Percentiles rank a stretch among this genome's conserved stretches.
These are phyloP conservation scores for Sphagnurus paluster DNA, from an alignment of 1,284 basidiomycete species.

Conservation along the genomic window DNA sequence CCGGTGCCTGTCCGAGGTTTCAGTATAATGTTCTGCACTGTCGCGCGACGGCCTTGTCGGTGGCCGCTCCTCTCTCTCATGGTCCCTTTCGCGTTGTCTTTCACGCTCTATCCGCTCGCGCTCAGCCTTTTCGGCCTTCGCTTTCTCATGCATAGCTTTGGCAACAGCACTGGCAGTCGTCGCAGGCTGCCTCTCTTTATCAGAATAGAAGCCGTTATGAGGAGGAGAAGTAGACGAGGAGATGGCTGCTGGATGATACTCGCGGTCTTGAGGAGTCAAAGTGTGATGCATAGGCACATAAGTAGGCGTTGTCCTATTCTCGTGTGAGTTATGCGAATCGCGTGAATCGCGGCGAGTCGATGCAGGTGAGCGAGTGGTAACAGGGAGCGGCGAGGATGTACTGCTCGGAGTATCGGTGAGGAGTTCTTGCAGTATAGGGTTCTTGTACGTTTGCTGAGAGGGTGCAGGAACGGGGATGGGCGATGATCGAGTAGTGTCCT, in stretches of 20 bases:
- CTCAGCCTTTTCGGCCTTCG: constrained; percentile 25
- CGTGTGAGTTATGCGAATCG: constrained; percentile 17
- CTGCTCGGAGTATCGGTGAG: constrained; percentile 26
- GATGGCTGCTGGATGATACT: background rate
- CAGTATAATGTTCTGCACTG: constrained; percentile 3
- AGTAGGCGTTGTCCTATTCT: constrained; percentile 13
- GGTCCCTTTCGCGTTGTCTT: constrained; percentile 18
- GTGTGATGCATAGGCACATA: constrained; percentile 17
- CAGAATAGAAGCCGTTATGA: background rate
- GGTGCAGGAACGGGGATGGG: constrained; percentile 7
- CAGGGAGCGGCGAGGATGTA: constrained; percentile 37
- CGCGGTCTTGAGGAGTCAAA: constrained; percentile 1
- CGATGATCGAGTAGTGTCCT: constrained; percentile 3
- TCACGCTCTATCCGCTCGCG: constrained; percentile 8
- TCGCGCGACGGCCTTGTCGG: constrained; percentile 15
- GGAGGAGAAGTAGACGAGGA: background rate
- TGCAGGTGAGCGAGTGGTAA: constrained; percentile 29
- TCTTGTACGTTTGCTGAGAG: constrained; percentile 17
- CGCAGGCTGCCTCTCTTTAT: constrained; percentile 13
- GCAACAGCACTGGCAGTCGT: constrained; percentile 36
- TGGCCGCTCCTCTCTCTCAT: constrained; percentile 8
- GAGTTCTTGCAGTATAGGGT: constrained; percentile 36
- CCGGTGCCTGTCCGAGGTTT: constrained; percentile 3
- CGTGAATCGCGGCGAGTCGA: constrained; percentile 25
- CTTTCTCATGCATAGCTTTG: constrained; percentile 35